Conservation (phyloP, 768 basidiomycete species). For the Krasilnikovozyma curviuscula region DNA sequence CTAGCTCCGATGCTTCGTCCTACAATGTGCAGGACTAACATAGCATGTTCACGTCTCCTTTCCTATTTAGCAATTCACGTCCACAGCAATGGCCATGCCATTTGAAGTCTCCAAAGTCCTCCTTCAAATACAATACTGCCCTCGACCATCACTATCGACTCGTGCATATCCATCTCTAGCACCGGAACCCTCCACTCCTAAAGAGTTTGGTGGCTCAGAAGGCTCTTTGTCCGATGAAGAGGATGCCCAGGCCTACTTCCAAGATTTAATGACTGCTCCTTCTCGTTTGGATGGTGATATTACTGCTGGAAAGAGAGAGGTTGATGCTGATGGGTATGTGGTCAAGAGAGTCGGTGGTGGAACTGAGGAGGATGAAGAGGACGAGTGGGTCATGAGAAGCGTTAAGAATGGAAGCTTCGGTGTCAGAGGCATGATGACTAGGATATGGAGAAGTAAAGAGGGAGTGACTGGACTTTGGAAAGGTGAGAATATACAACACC, state of each 20-base stretch:
- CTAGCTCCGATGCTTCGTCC: too few species aligned
- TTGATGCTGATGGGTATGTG: conserved; percentile 9
- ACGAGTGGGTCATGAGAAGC: conserved; percentile 9
- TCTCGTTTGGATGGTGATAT: neutral
- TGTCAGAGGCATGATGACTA: conserved; percentile 9
- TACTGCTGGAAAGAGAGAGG: neutral
- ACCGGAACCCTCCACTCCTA: neutral
- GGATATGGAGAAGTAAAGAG: conserved; percentile 11
- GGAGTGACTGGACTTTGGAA: conserved; percentile 10
- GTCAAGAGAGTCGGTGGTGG: neutral
- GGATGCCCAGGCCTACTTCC: conserved; percentile 12
- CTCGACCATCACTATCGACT: neutral
- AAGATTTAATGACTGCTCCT: conserved; percentile 3
- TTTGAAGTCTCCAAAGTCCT: conserved; percentile 9
- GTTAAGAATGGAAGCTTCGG: conserved; percentile 2
- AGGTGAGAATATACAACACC: neutral
- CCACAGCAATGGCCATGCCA: conserved; percentile 2
- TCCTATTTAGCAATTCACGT: too few species aligned
- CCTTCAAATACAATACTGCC: conserved; percentile 3
- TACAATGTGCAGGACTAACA: too few species aligned
- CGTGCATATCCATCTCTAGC: neutral
- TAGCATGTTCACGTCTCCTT: too few species aligned
- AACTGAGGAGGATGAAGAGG: neutral
- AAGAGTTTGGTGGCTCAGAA: neutral
- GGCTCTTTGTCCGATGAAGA: conserved; percentile 1